phyloP scores from a whole-genome alignment of 345 rosid species.

The Camelina hispida region DNA sequence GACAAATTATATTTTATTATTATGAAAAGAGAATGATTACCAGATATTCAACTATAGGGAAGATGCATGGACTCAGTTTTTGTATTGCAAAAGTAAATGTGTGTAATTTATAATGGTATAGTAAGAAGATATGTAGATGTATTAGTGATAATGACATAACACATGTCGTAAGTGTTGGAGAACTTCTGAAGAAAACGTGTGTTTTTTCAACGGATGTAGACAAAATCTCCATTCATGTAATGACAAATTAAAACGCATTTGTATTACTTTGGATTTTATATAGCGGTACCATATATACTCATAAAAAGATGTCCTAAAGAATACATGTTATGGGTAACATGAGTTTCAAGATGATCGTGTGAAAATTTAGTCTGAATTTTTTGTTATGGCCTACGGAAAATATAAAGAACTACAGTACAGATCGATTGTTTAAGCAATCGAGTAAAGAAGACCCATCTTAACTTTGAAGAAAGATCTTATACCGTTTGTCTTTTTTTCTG shows the following conservation, averaged over 20 bases:
- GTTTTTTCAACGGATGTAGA: constrained; percentile 27
- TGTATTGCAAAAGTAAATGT: too few species aligned
- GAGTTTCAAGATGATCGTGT: constrained; percentile 6
- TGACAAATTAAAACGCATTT: constrained; percentile 10
- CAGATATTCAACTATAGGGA: too few species aligned
- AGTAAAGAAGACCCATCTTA: constrained; percentile 2
- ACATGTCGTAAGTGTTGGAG: constrained; percentile 41
- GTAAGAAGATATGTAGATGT: too few species aligned
- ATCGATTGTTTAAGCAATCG: background rate
- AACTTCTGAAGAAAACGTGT: constrained; percentile 36
- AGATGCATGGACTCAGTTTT: too few species aligned
- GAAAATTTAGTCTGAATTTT: background rate
- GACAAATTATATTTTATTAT: too few species aligned
- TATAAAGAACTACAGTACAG: background rate
- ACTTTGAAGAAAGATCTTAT: constrained; percentile 1
- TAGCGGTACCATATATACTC: constrained; percentile 12
- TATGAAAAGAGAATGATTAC: too few species aligned
- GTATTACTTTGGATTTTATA: background rate
- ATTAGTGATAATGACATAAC: constrained; percentile 35
- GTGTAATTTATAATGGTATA: too few species aligned
- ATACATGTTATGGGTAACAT: constrained; percentile 21
- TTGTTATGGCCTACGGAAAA: background rate
- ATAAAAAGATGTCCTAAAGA: constrained; percentile 8
- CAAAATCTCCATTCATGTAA: constrained; percentile 31
- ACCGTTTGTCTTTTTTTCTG: too few species aligned